Evolutionary conservation across 805 yeast species (phyloP), one percentile per base, ranked within the genome.

Genomic region (Jamesozyma spencerorum): DNA sequence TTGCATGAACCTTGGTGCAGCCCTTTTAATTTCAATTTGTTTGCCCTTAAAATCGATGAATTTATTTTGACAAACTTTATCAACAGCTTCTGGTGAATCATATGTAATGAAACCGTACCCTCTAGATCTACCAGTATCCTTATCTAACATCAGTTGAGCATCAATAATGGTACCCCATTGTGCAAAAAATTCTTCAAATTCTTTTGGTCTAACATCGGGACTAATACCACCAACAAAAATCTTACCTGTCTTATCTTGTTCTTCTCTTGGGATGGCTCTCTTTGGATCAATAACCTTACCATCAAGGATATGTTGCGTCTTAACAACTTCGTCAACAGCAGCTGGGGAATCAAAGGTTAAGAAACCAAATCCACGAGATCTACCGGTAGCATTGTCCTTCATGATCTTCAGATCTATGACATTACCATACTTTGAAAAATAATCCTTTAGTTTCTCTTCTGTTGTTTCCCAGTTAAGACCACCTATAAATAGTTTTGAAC

Each of bases 381-480:
- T 75, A 32, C 96, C 96, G 6, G 92, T 83, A 35, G 72, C 68
- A 32, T 75, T 72, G 59, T 90, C 97, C 54, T 92, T 81, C 97
- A 92, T 90, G 46, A 90, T 90, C 31, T 90, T 85, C 54, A 84
- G 76, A 49, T 88, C 97, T 32, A 77, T 60, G 40, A 90, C 88
- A 48, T 82, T 90, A 51, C 98, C 98, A 59, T 75, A 90, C 61
- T 88, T 81, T 36, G 81, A 68, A 60, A 90, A 90, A 60, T 90
- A 90, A 41, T 77, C 80, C 50, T 73, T 78, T 64, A 90, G 67
- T 27, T 82, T 77, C 47, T 87, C 94, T 57, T 90, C 97, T 12
- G 88, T 80, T 13, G 98, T 90, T 58, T 90, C 97, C 97, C 97
- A 90, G 57, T 90, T 92, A 53, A 90, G 76, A 38, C 98, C 98